Base-by-base conservation (phyloP, 305 asterid genomes). In the Rubia tinctorum region DNA sequence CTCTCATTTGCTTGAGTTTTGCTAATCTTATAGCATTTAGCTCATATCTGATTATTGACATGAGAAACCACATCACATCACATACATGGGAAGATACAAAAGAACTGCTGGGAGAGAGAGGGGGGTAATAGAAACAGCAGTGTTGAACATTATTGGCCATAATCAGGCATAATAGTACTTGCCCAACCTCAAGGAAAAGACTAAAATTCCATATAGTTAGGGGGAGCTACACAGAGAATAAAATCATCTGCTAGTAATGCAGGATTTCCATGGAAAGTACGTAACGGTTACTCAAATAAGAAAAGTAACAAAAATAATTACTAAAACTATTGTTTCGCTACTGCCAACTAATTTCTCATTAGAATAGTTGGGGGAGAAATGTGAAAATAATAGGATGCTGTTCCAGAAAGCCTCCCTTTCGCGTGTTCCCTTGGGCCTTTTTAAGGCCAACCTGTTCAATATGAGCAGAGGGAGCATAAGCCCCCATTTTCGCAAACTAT, bases 1-100 rank as follows among this genome's bases (percentile, higher is more conserved):
- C 58, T 73, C 82, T 81, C 75, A 90, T 83, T 82, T 83, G 80
- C 80, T 84, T 81, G 71, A 89, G 86, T 75, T 83, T 91, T 76
- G 89, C 93, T 72, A 87, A 70, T 17, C 87, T 86, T 66, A 90
- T 84, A 80, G 96, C 93, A 51, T 71, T 88, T 78, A 90, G 83
- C 84, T 91, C 99, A 66, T 89, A 86, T 79, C 97, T 91, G 88
- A 75, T 72, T 73, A 81, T 75, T 72, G 71, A 61, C 80, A 84
- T 55, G 75, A 80, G 11, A 64, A 76, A 68, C 64, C 47, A 77
- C 74, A 55, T 42, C 15, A 75, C 43, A 58, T 61, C 56, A 12
- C 63, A 47, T 15, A 25, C 12, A 39, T 8, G 25, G 62, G 53
- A 61, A 8, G 58, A 39, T 47, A 45, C 55, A 70, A n/a, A 2